Percentiles rank a stretch among this genome's conserved stretches.
Conservation (phyloP, 164 flowering plant species). For the Stephania japonica region DNA sequence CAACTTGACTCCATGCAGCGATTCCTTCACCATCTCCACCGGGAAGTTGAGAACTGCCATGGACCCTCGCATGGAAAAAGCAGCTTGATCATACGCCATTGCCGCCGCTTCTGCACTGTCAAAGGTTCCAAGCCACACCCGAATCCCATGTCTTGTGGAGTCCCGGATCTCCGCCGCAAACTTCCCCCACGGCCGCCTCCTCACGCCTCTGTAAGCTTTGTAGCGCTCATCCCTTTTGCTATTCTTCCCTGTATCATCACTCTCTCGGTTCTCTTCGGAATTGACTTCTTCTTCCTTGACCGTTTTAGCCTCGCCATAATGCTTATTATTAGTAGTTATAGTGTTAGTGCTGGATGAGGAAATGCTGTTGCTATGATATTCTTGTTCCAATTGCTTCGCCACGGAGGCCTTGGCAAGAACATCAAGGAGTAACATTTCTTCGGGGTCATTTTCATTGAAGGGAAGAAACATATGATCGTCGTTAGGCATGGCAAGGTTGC, state of each 20-base stretch:
- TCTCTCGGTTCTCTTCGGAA: constrained; percentile 8
- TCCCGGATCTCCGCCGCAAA: constrained; percentile 72
- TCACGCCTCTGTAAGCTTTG: constrained; percentile 33
- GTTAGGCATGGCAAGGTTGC: neutral
- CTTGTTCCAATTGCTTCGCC: neutral
- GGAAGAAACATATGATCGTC: constrained; percentile 30
- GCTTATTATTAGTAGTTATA: neutral
- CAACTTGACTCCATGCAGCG: constrained; percentile 36
- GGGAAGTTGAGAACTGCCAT: constrained; percentile 57
- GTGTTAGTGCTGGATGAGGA: neutral
- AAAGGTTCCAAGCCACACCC: constrained; percentile 79
- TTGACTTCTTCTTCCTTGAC: constrained; percentile 25
- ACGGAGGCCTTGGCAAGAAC: constrained; percentile 24
- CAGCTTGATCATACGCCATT: constrained; percentile 69
- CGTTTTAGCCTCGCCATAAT: neutral
- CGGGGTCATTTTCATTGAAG: constrained; percentile 53
- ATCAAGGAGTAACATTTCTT: constrained; percentile 46
- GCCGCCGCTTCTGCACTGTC: constrained; percentile 76
- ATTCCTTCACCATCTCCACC: constrained; percentile 37
- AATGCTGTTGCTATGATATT: neutral
- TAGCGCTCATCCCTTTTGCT: constrained; percentile 7
- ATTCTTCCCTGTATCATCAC: too few species aligned
- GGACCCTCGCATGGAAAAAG: constrained; percentile 46
- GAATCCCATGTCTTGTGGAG: constrained; percentile 54
- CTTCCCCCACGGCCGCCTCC: constrained; percentile 61